A percentile compares a stretch with the other conserved stretches of the same genome.
Evolutionary conservation across 495 filamentous ascomycete species (phyloP).

Genomic region (Parachaetomium inaequale): DNA sequence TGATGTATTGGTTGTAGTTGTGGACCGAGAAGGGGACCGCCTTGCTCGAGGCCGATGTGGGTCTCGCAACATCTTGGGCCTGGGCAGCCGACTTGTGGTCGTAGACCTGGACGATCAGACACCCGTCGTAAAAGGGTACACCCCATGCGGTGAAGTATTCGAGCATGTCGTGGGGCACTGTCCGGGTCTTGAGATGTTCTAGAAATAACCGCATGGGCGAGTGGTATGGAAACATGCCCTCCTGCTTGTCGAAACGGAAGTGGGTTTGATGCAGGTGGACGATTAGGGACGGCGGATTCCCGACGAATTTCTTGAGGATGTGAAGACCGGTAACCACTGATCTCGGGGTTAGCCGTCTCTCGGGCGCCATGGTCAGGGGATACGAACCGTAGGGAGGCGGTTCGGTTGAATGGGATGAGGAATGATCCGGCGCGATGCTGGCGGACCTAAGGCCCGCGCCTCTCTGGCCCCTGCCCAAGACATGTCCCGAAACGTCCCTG

Average conservation of each 20-base stretch:
- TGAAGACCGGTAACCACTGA: slow-evolving; percentile 66
- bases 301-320: slow-evolving; percentile 78
- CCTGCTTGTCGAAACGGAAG: slow-evolving; percentile 92
- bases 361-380: not conserved
- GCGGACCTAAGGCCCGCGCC: slow-evolving; percentile 44
- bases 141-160: slow-evolving; percentile 57
- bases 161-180: slow-evolving; percentile 53
- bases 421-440: slow-evolving; percentile 41
- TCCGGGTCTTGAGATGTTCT: slow-evolving; percentile 57
- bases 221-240: slow-evolving; percentile 84
- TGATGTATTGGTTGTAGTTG: slow-evolving; percentile 81
- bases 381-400: slow-evolving; percentile 48
- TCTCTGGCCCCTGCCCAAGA: slow-evolving; percentile 40
- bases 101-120: slow-evolving; percentile 87
- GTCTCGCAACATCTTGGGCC: slow-evolving; percentile 54
- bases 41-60: slow-evolving; percentile 55
- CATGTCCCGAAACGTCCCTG: slow-evolving; percentile 41
- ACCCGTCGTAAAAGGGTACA: slow-evolving; percentile 91
- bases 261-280: slow-evolving; percentile 80
- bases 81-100: slow-evolving; percentile 71
- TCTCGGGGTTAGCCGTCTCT: slow-evolving; percentile 7
- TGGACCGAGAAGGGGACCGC: slow-evolving; percentile 76
- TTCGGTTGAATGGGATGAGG: slow-evolving; percentile 33
- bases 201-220: slow-evolving; percentile 85
- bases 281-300: slow-evolving; percentile 72